phyloP scores from a whole-genome alignment of 805 yeast genomes.

The Grigorovia jiainica region DNA sequence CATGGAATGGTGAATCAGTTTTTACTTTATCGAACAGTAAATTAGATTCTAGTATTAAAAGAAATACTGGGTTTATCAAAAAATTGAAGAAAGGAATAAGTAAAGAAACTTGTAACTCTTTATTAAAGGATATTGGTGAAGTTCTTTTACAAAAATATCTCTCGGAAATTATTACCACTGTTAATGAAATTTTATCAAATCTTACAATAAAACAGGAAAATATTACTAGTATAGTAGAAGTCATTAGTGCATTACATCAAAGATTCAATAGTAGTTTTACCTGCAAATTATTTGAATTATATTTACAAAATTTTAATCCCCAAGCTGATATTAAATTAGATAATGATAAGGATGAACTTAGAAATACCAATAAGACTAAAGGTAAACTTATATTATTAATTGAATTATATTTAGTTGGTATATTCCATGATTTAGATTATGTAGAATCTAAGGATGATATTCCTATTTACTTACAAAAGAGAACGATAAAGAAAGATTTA shows the following conservation, averaged over 20 bases:
- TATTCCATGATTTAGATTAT: slow-evolving; percentile 40
- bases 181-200: slow-evolving; percentile 51
- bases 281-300: slow-evolving; percentile 34
- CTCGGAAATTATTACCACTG: slow-evolving; percentile 54
- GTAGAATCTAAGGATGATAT: slow-evolving; percentile 30
- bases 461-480: slow-evolving; percentile 36
- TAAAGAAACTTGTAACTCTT: slow-evolving; percentile 37
- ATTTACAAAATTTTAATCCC: slow-evolving; percentile 33
- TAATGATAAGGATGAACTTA: slow-evolving; percentile 36
- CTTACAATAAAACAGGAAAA: slow-evolving; percentile 45
- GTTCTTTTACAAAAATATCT: slow-evolving; percentile 66
- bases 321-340: slow-evolving; percentile 16
- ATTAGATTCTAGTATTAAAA: slow-evolving; percentile 70
- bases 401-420: slow-evolving; percentile 50
- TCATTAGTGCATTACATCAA: slow-evolving; percentile 67
- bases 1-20: slow-evolving; percentile 46
- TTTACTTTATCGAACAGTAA: slow-evolving; percentile 25
- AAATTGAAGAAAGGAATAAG: slow-evolving; percentile 50
- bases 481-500: slow-evolving; percentile 30
- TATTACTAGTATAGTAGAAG: slow-evolving; percentile 51
- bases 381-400: slow-evolving; percentile 41
- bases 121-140: slow-evolving; percentile 52
- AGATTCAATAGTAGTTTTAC: slow-evolving; percentile 53
- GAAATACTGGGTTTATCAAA: slow-evolving; percentile 70
- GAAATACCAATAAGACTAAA: slow-evolving; percentile 35